Evolutionary conservation across 2,329 filamentous ascomycete genomes (phyloP).

Genomic region (Raffaelea ambrosiae): DNA sequence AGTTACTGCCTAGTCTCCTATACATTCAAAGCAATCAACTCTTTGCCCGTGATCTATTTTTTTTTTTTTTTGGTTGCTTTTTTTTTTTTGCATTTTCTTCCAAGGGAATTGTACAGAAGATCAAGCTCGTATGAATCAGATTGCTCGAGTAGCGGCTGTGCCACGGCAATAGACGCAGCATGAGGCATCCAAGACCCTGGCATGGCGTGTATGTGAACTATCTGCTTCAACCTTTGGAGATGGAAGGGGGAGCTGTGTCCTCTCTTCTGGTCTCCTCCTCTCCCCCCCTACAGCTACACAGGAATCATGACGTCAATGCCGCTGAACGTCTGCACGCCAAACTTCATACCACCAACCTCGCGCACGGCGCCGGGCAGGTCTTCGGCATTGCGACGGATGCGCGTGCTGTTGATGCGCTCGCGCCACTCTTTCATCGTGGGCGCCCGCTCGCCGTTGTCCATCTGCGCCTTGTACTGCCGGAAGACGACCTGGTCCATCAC

Average conservation of each 20-base stretch:
- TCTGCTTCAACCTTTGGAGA: background rate
- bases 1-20: no score
- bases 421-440: conserved; percentile 38
- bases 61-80: no score
- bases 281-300: background rate
- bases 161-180: no score
- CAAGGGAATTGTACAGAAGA: no score
- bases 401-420: conserved; percentile 22
- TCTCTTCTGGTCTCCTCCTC: background rate
- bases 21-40: no score
- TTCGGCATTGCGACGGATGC: background rate
- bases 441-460: conserved; percentile 23
- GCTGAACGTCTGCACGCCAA: background rate
- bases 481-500: conserved; percentile 35
- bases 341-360: background rate
- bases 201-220: background rate
- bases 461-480: conserved; percentile 34
- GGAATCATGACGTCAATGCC: background rate
- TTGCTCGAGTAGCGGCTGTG: no score
- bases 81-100: no score
- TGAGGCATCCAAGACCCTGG: background rate
- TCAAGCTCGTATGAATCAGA: no score
- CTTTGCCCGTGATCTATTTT: no score
- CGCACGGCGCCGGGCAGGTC: background rate
- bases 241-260: background rate